Percentiles rank a stretch among this genome's conserved stretches.
phyloP scores from a whole-genome alignment of 139 green algal genomes.

The Coelastrella sp. region DNA sequence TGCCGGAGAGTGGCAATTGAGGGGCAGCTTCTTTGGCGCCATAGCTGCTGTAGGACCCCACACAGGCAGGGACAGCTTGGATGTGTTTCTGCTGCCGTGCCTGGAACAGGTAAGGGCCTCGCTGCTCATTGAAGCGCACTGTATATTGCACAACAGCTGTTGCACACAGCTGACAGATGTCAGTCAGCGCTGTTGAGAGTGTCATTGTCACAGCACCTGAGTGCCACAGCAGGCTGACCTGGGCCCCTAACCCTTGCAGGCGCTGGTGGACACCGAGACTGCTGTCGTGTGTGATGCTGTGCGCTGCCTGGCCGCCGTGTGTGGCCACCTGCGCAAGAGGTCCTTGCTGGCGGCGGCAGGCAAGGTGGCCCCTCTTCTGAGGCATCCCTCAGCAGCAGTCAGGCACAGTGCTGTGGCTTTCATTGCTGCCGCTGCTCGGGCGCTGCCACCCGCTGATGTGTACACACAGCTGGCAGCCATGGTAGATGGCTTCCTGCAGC shows the following conservation, averaged over 20 bases:
- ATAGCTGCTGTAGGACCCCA: slow-evolving; percentile 53
- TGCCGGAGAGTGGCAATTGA: slow-evolving; percentile 82
- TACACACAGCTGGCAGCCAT: slow-evolving; percentile 75
- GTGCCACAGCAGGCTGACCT: neutral
- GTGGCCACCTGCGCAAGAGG: slow-evolving; percentile 63
- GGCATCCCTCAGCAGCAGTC: slow-evolving; percentile 61
- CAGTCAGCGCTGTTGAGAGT: neutral
- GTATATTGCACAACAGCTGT: too few relatives aligned
- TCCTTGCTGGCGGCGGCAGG: slow-evolving; percentile 69
- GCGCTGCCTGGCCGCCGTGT: slow-evolving; percentile 70
- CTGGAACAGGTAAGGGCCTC: slow-evolving; percentile 77
- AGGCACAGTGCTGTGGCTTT: slow-evolving; percentile 73
- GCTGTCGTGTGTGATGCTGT: slow-evolving; percentile 77
- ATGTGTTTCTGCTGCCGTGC: slow-evolving; percentile 94
- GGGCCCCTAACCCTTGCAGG: slow-evolving; percentile 47
- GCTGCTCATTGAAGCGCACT: neutral
- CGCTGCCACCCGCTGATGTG: slow-evolving; percentile 74
- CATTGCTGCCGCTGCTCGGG: slow-evolving; percentile 67
- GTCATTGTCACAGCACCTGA: too few relatives aligned
- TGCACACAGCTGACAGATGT: too few relatives aligned
- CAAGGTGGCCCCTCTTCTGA: slow-evolving; percentile 67
- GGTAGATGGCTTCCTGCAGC: slow-evolving; percentile 48
- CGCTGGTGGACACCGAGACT: slow-evolving; percentile 71
- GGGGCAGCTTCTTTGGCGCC: slow-evolving; percentile 77
- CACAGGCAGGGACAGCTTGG: slow-evolving; percentile 71